Conservation (phyloP, 108 stramenopile species). For the Fragilaria radians region DNA sequence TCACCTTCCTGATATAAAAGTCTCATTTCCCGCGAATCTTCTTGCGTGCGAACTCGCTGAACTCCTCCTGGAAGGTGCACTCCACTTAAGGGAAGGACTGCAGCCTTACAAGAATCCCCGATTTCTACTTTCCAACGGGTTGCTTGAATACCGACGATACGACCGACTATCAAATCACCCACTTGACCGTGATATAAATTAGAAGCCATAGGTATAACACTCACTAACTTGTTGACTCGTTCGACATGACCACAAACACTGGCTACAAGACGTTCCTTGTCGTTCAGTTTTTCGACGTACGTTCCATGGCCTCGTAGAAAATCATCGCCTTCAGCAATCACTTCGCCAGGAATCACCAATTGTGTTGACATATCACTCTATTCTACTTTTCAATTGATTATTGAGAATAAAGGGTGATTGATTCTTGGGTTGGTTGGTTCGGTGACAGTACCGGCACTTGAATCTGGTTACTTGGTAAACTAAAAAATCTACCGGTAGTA, state of each 20-base stretch:
- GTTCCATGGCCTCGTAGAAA: constrained; percentile 97
- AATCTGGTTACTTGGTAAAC: too few species aligned
- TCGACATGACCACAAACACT: constrained; percentile 88
- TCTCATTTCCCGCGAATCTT: constrained; percentile 95
- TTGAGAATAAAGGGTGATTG: too few species aligned
- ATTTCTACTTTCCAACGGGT: constrained; percentile 86
- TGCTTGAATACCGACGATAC: constrained; percentile 77
- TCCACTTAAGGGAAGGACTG: constrained; percentile 79
- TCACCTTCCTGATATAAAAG: constrained; percentile 85
- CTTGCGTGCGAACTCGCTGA: constrained; percentile 91
- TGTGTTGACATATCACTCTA: constrained; percentile 10
- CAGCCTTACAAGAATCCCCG: constrained; percentile 38
- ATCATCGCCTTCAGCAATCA: constrained; percentile 70
- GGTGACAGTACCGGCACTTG: too few species aligned
- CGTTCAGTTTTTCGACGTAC: constrained; percentile 68
- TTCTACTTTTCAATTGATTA: too few species aligned
- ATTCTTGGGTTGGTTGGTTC: too few species aligned
- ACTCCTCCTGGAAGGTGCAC: constrained; percentile 91
- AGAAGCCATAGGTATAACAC: constrained; percentile 77
- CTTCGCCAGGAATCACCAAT: constrained; percentile 86
- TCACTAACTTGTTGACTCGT: constrained; percentile 93
- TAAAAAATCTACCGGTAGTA: too few species aligned
- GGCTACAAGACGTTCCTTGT: constrained; percentile 66
- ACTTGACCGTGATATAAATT: constrained; percentile 78
- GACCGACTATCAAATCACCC: constrained; percentile 96